A percentile compares a stretch with the other conserved stretches of the same genome.
These are phyloP conservation scores for Xylaria polymorpha DNA, from an alignment of 2,329 filamentous ascomycete species.

Conservation along the genomic window DNA sequence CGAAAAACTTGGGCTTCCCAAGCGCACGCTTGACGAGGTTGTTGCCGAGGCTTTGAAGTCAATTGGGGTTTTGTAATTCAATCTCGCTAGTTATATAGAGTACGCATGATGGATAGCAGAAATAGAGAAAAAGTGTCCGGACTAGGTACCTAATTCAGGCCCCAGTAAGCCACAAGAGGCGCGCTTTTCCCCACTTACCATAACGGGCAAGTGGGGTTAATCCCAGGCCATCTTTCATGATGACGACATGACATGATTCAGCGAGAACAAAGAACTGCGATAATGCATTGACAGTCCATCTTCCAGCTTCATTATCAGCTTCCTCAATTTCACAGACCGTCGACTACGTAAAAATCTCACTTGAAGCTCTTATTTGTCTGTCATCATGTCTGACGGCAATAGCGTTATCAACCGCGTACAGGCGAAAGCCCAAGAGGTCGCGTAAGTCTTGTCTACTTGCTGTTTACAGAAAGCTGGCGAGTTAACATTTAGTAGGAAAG, in stretches of 20 bases:
- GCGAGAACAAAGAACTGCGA: background rate
- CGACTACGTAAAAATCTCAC: background rate
- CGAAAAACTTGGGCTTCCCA: slow-evolving; percentile 46
- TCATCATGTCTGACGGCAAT: slow-evolving; percentile 42
- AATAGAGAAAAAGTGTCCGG: background rate
- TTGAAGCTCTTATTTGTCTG: background rate
- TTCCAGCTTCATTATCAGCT: background rate
- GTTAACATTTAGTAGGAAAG: slow-evolving; percentile 59
- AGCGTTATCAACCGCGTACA: slow-evolving; percentile 50
- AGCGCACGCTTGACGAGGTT: slow-evolving; percentile 45
- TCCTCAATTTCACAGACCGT: background rate
- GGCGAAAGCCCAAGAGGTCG: slow-evolving; percentile 62
- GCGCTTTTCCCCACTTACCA: slow-evolving; percentile 4
- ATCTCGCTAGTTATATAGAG: background rate
- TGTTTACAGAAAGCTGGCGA: background rate
- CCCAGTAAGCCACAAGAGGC: too few relatives aligned
- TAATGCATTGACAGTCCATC: background rate
- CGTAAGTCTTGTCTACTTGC: slow-evolving; percentile 55
- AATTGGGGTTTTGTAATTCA: slow-evolving; percentile 17
- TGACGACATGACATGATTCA: slow-evolving; percentile 31
- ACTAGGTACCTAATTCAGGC: background rate
- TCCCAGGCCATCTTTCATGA: background rate
- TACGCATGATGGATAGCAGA: slow-evolving; percentile 7
- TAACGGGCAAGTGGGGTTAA: slow-evolving; percentile 32
- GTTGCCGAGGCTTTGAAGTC: slow-evolving; percentile 38